Conservation (phyloP, 257 asterid genomes). For the Scutellaria minor region DNA sequence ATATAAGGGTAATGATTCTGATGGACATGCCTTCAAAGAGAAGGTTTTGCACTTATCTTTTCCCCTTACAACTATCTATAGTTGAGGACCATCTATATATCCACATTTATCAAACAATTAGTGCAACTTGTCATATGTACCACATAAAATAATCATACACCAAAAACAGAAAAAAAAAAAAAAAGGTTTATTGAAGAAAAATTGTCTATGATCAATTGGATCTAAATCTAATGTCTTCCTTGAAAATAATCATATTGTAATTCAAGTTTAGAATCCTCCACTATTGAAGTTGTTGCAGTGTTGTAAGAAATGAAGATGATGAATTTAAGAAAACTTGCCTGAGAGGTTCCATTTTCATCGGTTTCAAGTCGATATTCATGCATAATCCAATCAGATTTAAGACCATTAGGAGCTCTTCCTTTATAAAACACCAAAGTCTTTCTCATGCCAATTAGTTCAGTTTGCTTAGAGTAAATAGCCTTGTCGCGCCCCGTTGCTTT, state of each 20-base stretch:
- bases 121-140: background rate
- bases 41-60: slow-evolving; percentile 20
- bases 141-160: background rate
- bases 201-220: too few species aligned
- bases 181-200: too few species aligned
- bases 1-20: slow-evolving; percentile 33
- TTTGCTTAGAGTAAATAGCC: slow-evolving; percentile 65
- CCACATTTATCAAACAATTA: background rate
- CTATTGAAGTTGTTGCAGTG: too few species aligned
- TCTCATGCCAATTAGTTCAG: slow-evolving; percentile 76
- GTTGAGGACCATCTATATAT: slow-evolving; percentile 32
- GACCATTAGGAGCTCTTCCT: slow-evolving; percentile 90
- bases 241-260: too few species aligned
- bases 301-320: background rate
- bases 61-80: background rate
- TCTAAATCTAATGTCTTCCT: too few species aligned
- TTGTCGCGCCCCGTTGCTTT: slow-evolving; percentile 92
- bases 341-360: background rate
- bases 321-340: background rate
- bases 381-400: slow-evolving; percentile 87
- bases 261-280: too few species aligned
- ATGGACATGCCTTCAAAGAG: slow-evolving; percentile 29
- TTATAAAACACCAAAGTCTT: slow-evolving; percentile 76
- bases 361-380: slow-evolving; percentile 76
- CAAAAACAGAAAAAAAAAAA: too few species aligned